Evolutionary conservation across 2,329 filamentous ascomycete genomes (phyloP), one percentile per base, ranked within the genome.

Genomic region (Alternaria arborescens): DNA sequence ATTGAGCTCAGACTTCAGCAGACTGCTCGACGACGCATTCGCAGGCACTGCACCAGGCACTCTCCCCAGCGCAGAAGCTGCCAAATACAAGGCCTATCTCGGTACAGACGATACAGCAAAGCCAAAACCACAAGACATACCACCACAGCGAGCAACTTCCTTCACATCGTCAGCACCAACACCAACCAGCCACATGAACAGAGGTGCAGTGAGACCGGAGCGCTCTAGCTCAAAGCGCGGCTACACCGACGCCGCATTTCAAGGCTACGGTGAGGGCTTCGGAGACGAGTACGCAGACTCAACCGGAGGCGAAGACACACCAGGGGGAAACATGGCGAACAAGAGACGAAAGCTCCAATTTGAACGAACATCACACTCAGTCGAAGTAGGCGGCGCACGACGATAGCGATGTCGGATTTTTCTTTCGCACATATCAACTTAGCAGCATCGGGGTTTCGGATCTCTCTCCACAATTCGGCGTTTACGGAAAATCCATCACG

Each of bases 161-260:
- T 68, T 66, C 11, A 56, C 66, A 38, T 64, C 66, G 32, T 70
- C 61, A 32, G 72, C 64, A 50, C 71, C 66, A 14, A 77, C 68
- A 61, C 72, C 79, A 28, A 78, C 75, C 38, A 79, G 77, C 8
- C 67, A 78, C 8, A 47, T 50, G n/a, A 73, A 72, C n/a, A 69
- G 72, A 55, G 84, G 86, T 56, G 78, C 80, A 11, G 77, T 81
- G 40, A 83, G 91, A 55, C 87, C 89, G 34, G 88, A 89, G 68
- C 85, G 91, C 48, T 82, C 84, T 56, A 84, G 87, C 63, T 92
- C 91, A 81, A 93, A 93, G 83, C 86, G 91, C 48, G 87, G 88
- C 64, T 94, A 93, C 73, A 88, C 89, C 40, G 91, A 94, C 65
- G 86, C 84, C 69, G 91, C 89, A 70, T 94, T 87, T 72, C 88